Evolutionary conservation across 2,329 filamentous ascomycete species (phyloP), one percentile per base, ranked within the genome.

Genomic region (Aspergillus aculeatinus): DNA sequence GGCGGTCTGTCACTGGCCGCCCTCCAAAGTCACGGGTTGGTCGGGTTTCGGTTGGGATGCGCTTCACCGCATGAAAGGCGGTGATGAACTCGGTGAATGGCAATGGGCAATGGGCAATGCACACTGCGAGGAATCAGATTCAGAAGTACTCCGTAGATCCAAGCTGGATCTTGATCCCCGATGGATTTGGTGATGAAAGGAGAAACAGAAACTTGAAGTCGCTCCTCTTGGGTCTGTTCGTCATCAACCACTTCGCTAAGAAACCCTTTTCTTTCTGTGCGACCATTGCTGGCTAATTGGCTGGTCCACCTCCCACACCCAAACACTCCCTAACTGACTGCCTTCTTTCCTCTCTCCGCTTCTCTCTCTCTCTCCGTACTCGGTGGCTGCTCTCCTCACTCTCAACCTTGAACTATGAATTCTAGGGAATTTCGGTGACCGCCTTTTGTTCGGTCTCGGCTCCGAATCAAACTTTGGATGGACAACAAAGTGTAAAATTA

Each of bases 51-150:
- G 48, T 61, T 66, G 64, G 57, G 66, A 72, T 66, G 65, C 55
- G 63, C 70, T 72, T 75, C 72, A 75, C 72, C 72, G 72, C 72
- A 75, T 68, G 64, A 68, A 73, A 74, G 72, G 72, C 72, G 72
- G 72, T 74, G 72, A 74, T 74, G 66, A 66, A 60, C 64, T 70
- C 68, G 68, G 68, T 70, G 63, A 68, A 59, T 55, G 42, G 23
- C 25, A 21, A 21, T 39, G 25, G 21, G 21, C 21, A 21, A 21
- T 21, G 21, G 42, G 23, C 25, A 21, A 21, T 39, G 25, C 21
- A 39, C 48, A 47, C 42, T 23, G 51, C 19, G 27, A 19, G 14
- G 48, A 48, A 35, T 47, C 33, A 35, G 33, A 35, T 35, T 35
- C 14, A 16, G 11, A 35, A 5, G 14, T 12, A 10, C 23, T 23